Evolutionary conservation across 139 green algal species (phyloP), one percentile per base, ranked within the genome.

Genomic region (Chlorella sp.): DNA sequence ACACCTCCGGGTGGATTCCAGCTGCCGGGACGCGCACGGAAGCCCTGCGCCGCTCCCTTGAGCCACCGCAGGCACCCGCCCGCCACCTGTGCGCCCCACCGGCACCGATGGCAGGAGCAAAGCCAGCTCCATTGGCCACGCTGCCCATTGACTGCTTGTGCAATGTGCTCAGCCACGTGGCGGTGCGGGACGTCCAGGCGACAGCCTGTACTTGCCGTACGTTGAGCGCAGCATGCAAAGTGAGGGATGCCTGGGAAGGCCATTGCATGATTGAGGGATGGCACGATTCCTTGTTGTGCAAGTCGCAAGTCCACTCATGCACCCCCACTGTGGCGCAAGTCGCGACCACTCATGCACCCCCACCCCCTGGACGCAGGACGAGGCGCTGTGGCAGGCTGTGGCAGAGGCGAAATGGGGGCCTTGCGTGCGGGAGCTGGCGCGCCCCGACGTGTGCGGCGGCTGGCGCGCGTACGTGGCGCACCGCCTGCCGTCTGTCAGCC

Each of bases 341-440:
- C n/a, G n/a, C n/a, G n/a, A n/a, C n/a, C n/a, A n/a, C n/a, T n/a
- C n/a, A n/a, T n/a, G n/a, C 33, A 38, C 56, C 56, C 56, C 33
- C 23, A 17, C 48, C 48, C 21, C 21, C 21, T 58, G 17, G 17
- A 58, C 17, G 33, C 71, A 76, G 67, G 76, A 82, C 27, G 42
- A 76, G 21, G 29, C 9, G 8, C 9, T 82, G 12, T 82, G 76
- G 76, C 50, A 41, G 42, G 9, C 41, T 27, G 2, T 82, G 29
- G 76, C 76, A 36, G 67, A 71, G n/a, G 31, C 27, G 17, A 77
- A 82, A 42, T 82, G 76, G 76, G 76, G 76, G 23, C 40, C 6
- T 21, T 25, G 15, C 7, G 53, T 53, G 17, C 36, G 40, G 9
- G 55, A 3, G 8, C 55, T 82, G 55, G 27, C 62, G n/a, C n/a